Evolutionary conservation across 176 grass and related monocot species (phyloP), one percentile per base, ranked within the genome.

Genomic region (Bonia amplexicaulis): DNA sequence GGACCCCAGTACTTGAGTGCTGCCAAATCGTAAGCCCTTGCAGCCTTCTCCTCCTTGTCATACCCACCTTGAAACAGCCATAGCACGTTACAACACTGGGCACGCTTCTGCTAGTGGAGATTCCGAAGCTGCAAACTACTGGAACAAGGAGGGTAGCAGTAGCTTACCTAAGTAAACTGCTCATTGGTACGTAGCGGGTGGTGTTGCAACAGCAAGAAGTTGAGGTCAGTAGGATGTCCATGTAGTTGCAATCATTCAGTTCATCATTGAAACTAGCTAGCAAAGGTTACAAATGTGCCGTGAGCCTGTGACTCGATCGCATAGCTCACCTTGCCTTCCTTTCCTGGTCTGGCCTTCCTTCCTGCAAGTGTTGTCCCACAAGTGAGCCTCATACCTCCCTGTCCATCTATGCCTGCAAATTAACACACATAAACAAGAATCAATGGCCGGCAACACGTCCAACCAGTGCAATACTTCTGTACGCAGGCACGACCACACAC

Each of bases 331-430:
- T 97, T 97, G 95, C 70, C 92, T 89, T 29, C 95, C 95, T 86
- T 97, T 97, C 84, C 95, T 97, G 35, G 92, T 97, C 55, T 97
- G 95, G 11, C 95, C 95, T 88, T 97, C 95, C 78, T 91, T 97
- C 85, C 90, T 91, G 76, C 95, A 92, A 47, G 86, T 97, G 85
- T 97, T 97, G 70, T 97, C 95, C 95, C 95, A 97, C 52, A 97
- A 51, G 83, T 97, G 95, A 14, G 95, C 95, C 88, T 97, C 95
- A 37, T 93, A 97, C 82, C 95, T 91, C 71, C 95, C 95, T 0
- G 95, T 97, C 95, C 95, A 97, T 41, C 95, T 84, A 73, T 97
- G 95, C 85, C 95, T 97, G 69, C 22, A 78, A 52, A 51, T 69
- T 11, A 51, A 55, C 76, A 1, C 42, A 1, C 5, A 74, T 23